A percentile compares a stretch with the other conserved stretches of the same genome.
phyloP scores from a whole-genome alignment of 2,329 filamentous ascomycete species.

The Pezicula rhizophila region DNA sequence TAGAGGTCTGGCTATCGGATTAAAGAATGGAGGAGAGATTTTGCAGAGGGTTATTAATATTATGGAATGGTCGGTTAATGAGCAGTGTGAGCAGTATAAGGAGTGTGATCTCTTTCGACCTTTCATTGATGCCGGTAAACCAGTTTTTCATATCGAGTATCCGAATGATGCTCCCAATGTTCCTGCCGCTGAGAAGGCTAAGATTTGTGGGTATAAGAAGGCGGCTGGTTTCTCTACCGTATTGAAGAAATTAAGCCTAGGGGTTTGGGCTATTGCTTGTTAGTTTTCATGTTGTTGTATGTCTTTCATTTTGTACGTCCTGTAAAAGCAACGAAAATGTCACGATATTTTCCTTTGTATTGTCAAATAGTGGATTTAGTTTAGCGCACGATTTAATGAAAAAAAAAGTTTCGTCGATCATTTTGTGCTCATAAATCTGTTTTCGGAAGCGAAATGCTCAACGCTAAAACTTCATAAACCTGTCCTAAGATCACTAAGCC shows the following conservation, averaged over 20 bases:
- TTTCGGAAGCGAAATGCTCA: no score
- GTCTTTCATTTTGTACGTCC: no score
- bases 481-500: no score
- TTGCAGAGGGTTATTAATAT: constrained; percentile 40
- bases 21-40: constrained; percentile 62
- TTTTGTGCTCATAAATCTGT: no score
- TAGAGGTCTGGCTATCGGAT: constrained; percentile 52
- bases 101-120: constrained; percentile 53
- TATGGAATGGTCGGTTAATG: constrained; percentile 62
- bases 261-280: not conserved
- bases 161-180: constrained; percentile 38
- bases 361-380: no score
- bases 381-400: no score
- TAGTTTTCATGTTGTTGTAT: not conserved
- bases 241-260: not conserved
- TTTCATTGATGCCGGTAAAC: constrained; percentile 55
- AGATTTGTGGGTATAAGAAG: not conserved
- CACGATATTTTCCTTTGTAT: no score
- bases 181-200: not conserved
- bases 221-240: constrained; percentile 1
- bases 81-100: constrained; percentile 55
- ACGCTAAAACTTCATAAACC: no score
- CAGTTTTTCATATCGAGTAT: constrained; percentile 69
- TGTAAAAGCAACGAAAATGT: no score
- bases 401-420: no score